A percentile compares a stretch with the other conserved stretches of the same genome.
Evolutionary conservation across 441 rosid species (phyloP).

Genomic region (Populus hybrid): DNA sequence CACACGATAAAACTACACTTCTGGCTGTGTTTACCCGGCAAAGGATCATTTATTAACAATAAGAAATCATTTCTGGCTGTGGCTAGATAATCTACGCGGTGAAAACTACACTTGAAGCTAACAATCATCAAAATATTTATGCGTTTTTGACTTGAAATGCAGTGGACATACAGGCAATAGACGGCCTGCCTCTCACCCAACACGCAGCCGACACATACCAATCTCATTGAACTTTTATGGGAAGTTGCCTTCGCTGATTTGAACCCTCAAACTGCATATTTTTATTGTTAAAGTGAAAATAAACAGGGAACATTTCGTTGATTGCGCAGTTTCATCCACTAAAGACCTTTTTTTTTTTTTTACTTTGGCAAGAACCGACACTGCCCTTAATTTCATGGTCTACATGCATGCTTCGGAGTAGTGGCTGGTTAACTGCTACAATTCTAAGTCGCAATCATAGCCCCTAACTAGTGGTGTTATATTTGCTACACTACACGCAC

Average conservation of each 20-base stretch:
- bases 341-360: not conserved
- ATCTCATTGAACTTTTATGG: not conserved
- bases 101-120: not conserved
- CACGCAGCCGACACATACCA: no score
- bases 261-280: not conserved
- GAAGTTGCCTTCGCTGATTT: not conserved
- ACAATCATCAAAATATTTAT: not conserved
- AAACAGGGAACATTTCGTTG: not conserved
- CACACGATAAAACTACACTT: not conserved
- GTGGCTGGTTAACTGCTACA: not conserved
- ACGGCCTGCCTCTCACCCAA: no score
- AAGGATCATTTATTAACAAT: no score
- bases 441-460: not conserved
- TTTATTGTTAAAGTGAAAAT: not conserved
- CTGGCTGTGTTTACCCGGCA: no score
- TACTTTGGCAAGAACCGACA: slow-evolving; percentile 16
- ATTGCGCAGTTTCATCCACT: not conserved
- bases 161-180: no score
- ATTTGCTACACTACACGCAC: not conserved
- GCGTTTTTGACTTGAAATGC: not conserved
- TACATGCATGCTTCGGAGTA: not conserved
- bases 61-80: no score
- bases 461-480: not conserved
- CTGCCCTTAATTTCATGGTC: slow-evolving; percentile 23
- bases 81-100: not conserved